Percentiles rank a stretch among this genome's conserved stretches.
phyloP scores from a whole-genome alignment of 208 protist genomes.

The Novymonas esmeraldas region DNA sequence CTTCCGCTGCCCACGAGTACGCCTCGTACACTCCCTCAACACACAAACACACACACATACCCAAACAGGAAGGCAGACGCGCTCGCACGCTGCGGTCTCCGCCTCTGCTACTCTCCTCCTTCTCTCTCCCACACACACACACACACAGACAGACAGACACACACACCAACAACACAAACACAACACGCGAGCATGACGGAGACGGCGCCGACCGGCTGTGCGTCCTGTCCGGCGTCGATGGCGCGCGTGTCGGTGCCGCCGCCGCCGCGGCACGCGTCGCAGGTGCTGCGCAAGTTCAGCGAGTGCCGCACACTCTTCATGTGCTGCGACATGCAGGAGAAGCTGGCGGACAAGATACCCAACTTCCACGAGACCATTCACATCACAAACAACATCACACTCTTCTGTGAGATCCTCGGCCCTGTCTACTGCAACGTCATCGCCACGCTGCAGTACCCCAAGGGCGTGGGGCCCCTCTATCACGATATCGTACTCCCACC shows the following conservation, averaged over 20 bases:
- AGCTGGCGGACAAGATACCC: slow-evolving; percentile 37
- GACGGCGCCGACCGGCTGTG: no score
- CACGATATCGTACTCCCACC: slow-evolving; percentile 54
- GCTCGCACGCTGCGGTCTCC: no score
- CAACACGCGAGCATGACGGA: background rate
- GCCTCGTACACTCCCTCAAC: background rate
- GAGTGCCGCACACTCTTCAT: slow-evolving; percentile 67
- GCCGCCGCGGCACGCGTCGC: background rate
- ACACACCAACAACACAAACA: no score
- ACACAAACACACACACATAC: background rate
- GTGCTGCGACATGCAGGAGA: slow-evolving; percentile 86
- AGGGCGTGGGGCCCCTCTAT: slow-evolving; percentile 45
- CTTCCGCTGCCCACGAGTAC: no score
- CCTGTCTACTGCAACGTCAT: slow-evolving; percentile 42
- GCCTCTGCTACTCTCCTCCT: background rate
- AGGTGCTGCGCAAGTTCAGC: slow-evolving; percentile 6
- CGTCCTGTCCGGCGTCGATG: background rate
- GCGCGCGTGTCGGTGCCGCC: slow-evolving; percentile 23
- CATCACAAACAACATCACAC: slow-evolving; percentile 49
- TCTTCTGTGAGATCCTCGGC: slow-evolving; percentile 41
- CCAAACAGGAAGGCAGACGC: background rate
- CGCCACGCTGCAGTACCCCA: slow-evolving; percentile 63
- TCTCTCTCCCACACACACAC: background rate
- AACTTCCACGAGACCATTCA: slow-evolving; percentile 53
- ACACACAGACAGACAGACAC: no score